Percentiles rank a stretch among this genome's conserved stretches.
Evolutionary conservation across 495 filamentous ascomycete species (phyloP).

Genomic region (Lentithecium fluviatile): DNA sequence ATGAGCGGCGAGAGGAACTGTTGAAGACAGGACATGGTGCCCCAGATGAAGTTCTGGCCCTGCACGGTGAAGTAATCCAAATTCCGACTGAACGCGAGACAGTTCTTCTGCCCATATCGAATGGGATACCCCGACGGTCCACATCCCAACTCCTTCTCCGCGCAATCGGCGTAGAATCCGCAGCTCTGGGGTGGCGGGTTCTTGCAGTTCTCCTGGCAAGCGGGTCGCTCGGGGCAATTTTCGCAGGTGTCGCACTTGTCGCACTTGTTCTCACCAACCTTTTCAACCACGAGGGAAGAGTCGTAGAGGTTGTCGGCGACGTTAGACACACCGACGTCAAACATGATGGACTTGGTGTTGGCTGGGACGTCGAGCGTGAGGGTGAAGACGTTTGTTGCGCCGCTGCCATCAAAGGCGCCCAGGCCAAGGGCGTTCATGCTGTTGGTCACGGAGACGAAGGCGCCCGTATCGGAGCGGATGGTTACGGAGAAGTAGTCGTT

Average conservation of each 20-base stretch:
- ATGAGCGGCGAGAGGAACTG: not conserved
- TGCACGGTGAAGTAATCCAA: not conserved
- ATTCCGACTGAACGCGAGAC: not conserved
- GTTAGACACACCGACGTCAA: not conserved
- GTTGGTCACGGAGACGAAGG: not conserved
- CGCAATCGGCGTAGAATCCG: not conserved
- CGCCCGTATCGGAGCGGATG: not conserved
- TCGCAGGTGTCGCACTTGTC: not conserved
- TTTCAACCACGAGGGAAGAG: not conserved
- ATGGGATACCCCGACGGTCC: not conserved
- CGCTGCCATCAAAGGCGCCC: not conserved
- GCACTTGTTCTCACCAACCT: not conserved
- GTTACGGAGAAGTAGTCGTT: constrained; percentile 2
- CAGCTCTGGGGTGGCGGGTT: not conserved
- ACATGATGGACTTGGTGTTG: not conserved
- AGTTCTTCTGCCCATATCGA: not conserved
- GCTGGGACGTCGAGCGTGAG: not conserved
- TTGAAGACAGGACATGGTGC: not conserved
- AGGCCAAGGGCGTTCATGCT: not conserved
- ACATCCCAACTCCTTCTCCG: not conserved
- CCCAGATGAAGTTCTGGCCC: constrained; percentile 1
- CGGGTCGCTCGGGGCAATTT: not conserved
- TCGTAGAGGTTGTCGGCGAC: not conserved
- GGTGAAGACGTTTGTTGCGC: not conserved
- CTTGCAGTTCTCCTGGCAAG: not conserved